Percentiles rank a stretch among this genome's conserved stretches.
Conservation (phyloP, 2,329 filamentous ascomycete species). For the Fusarium acutatum region DNA sequence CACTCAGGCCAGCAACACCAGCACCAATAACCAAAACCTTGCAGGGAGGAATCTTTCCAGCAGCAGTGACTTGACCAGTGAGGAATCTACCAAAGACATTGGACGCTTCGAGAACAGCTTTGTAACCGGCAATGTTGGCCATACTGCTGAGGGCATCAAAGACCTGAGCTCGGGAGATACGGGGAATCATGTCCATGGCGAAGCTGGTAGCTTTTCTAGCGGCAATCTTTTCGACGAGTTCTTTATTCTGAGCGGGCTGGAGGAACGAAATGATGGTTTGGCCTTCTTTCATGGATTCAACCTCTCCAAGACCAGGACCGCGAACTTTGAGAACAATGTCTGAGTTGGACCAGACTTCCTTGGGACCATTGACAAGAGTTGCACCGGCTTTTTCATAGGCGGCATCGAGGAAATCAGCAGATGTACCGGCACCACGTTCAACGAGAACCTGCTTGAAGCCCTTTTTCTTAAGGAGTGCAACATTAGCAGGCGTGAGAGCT, state of each 20-base stretch:
- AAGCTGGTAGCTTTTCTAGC: constrained; percentile 77
- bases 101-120: constrained; percentile 87
- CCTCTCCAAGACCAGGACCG: constrained; percentile 74
- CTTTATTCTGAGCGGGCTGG: constrained; percentile 82
- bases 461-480: constrained; percentile 83
- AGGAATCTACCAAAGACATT: constrained; percentile 90
- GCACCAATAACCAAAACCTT: constrained; percentile 92
- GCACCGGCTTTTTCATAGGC: constrained; percentile 83
- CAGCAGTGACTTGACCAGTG: constrained; percentile 89
- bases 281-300: constrained; percentile 71
- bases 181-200: constrained; percentile 92
- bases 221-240: constrained; percentile 77
- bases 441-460: constrained; percentile 81
- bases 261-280: constrained; percentile 84
- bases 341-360: constrained; percentile 75
- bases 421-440: constrained; percentile 80
- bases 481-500: constrained; percentile 85
- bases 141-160: constrained; percentile 92
- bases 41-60: constrained; percentile 88
- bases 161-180: constrained; percentile 87
- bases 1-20: constrained; percentile 87
- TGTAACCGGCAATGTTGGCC: constrained; percentile 95
- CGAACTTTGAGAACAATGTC: constrained; percentile 89
- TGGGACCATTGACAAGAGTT: constrained; percentile 73
- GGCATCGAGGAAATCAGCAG: constrained; percentile 79